These are phyloP conservation scores for Verticillium albo-atrum DNA, from an alignment of 2,329 filamentous ascomycete genomes.

Conservation along the genomic window DNA sequence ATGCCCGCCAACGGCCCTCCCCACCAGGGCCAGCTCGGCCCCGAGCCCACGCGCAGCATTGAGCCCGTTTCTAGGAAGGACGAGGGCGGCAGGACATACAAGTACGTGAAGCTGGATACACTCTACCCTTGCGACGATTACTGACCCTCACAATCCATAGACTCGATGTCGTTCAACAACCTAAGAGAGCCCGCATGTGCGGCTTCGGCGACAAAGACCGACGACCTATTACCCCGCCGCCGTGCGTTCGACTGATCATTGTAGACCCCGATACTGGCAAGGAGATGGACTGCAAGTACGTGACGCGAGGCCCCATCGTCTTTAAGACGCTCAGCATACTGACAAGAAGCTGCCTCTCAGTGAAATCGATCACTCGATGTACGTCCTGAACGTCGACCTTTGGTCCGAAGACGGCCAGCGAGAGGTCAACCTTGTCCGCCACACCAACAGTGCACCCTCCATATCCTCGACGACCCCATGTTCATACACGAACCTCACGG, in stretches of 20 bases:
- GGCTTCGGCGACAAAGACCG: conserved; percentile 99
- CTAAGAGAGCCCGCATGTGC: conserved; percentile 92
- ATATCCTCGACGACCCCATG: conserved; percentile 78
- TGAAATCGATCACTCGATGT: conserved; percentile 50
- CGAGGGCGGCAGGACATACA: background rate
- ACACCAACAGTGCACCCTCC: conserved; percentile 63
- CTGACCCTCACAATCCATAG: conserved; percentile 29
- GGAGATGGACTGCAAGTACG: conserved; percentile 80
- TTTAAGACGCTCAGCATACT: background rate
- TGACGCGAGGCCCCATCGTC: conserved; percentile 4
- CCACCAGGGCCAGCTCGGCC: conserved; percentile 1
- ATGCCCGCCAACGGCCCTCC: conserved; percentile 8
- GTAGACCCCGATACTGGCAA: conserved; percentile 69
- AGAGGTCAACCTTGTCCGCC: conserved; percentile 63
- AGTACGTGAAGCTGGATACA: too few species aligned
- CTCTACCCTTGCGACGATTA: too few species aligned
- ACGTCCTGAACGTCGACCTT: conserved; percentile 62
- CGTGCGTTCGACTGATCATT: conserved; percentile 81
- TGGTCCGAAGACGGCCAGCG: conserved; percentile 61
- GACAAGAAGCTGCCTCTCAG: conserved; percentile 34
- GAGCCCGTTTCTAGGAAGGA: conserved; percentile 2
- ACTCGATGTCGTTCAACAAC: conserved; percentile 83
- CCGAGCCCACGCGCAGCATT: conserved; percentile 1
- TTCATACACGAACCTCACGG: conserved; percentile 54
- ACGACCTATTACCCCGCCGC: conserved; percentile 90